phyloP scores from a whole-genome alignment of 2,329 filamentous ascomycete species.

The Epichloe uncinata region DNA sequence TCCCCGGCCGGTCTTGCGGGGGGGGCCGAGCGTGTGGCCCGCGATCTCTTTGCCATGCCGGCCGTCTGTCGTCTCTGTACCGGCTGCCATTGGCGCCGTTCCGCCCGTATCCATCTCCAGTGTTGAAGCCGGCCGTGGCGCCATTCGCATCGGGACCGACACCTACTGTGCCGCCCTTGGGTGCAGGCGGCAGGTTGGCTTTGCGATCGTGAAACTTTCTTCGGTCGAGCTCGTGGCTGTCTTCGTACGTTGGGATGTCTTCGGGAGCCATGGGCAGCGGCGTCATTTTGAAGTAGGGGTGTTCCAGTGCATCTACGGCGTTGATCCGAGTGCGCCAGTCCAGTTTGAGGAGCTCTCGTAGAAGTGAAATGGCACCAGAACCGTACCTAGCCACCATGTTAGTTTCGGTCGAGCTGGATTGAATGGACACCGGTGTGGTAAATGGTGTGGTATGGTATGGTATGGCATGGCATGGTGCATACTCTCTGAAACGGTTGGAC shows the following conservation, averaged over 20 bases:
- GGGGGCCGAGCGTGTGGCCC: slow-evolving; percentile 36
- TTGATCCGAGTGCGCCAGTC: slow-evolving; percentile 86
- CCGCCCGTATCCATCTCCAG: slow-evolving; percentile 35
- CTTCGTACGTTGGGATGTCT: slow-evolving; percentile 83
- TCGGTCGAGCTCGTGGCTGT: slow-evolving; percentile 92
- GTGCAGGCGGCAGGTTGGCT: slow-evolving; percentile 73
- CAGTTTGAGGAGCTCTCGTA: slow-evolving; percentile 71
- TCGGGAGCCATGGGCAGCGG: slow-evolving; percentile 71
- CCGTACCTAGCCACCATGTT: slow-evolving; percentile 36
- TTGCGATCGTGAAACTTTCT: slow-evolving; percentile 81
- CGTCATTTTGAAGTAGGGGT: slow-evolving; percentile 74
- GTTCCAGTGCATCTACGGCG: slow-evolving; percentile 82
- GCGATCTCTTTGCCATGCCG: slow-evolving; percentile 42
- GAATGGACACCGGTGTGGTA: neutral
- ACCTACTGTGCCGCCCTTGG: slow-evolving; percentile 81
- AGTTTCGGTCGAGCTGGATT: neutral
- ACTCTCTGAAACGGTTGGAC: slow-evolving; percentile 61
- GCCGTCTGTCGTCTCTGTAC: slow-evolving; percentile 34
- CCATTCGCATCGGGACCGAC: slow-evolving; percentile 46
- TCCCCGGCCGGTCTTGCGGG: slow-evolving; percentile 22
- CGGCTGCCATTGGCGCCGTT: slow-evolving; percentile 36
- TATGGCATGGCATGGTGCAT: slow-evolving; percentile 13
- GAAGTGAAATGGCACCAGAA: slow-evolving; percentile 59
- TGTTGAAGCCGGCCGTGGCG: slow-evolving; percentile 33
- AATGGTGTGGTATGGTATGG: neutral